These are phyloP conservation scores for Triangularia verruculosa DNA, from an alignment of 2,329 filamentous ascomycete species.

Conservation along the genomic window DNA sequence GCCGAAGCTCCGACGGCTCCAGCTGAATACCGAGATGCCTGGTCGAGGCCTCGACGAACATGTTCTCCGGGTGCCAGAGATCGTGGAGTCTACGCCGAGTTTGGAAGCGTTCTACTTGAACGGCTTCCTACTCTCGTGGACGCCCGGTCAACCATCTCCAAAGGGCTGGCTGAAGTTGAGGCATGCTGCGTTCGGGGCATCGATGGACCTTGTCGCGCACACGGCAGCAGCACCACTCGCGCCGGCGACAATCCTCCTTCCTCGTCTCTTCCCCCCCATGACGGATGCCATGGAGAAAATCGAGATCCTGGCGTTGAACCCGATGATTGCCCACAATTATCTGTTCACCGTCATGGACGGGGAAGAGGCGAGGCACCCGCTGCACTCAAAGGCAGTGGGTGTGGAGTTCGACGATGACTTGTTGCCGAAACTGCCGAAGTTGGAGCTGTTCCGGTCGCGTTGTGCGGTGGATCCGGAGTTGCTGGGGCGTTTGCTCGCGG, in stretches of 20 bases:
- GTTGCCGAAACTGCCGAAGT: slow-evolving; percentile 7
- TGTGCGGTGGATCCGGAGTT: not conserved
- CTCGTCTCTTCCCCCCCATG: slow-evolving; percentile 13
- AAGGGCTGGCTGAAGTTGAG: slow-evolving; percentile 15
- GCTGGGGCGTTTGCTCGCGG: slow-evolving; percentile 14
- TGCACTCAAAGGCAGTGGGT: not conserved
- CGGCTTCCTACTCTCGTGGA: slow-evolving; percentile 6
- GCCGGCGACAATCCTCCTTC: not conserved
- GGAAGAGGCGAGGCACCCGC: not conserved
- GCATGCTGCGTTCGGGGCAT: slow-evolving; percentile 14
- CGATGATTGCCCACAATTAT: not conserved
- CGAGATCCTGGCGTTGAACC: slow-evolving; percentile 10
- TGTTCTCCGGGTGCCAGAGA: not conserved
- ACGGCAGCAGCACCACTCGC: too few relatives aligned
- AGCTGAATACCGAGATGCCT: not conserved
- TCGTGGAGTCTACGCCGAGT: slow-evolving; percentile 17
- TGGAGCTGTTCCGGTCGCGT: slow-evolving; percentile 24
- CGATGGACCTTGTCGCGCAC: not conserved
- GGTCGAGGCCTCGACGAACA: not conserved
- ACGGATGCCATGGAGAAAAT: slow-evolving; percentile 10
- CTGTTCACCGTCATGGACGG: slow-evolving; percentile 11
- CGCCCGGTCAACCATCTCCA: not conserved
- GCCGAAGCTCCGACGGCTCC: slow-evolving; percentile 11
- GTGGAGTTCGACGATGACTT: not conserved
- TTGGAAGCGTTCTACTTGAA: slow-evolving; percentile 20